phyloP scores from a whole-genome alignment of 306 rosid genomes.

The Citrullus mucosospermus region DNA sequence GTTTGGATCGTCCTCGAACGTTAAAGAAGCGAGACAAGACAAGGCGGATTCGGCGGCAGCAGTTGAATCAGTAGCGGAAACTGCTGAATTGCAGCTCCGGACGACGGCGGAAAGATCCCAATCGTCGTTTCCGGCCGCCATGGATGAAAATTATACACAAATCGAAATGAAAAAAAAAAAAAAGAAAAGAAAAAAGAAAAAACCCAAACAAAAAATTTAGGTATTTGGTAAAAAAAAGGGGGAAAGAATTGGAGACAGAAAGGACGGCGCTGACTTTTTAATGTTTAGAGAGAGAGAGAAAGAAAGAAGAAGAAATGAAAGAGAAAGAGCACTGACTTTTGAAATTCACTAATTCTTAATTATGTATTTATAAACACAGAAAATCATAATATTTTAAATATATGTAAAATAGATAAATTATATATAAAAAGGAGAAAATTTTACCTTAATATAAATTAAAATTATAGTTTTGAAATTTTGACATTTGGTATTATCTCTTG shows the following conservation, averaged over 20 bases:
- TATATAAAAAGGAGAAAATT: too few relatives aligned
- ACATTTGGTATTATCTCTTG: background rate
- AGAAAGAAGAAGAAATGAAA: background rate
- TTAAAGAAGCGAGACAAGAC: slow-evolving; percentile 20
- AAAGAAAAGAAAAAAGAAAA: background rate
- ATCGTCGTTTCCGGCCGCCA: slow-evolving; percentile 22
- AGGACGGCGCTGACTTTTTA: slow-evolving; percentile 57
- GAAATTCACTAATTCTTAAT: background rate
- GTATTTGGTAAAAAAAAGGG: background rate
- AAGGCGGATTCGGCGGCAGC: slow-evolving; percentile 1
- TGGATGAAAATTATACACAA: background rate
- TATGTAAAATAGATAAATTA: background rate
- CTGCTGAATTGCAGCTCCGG: slow-evolving; percentile 33
- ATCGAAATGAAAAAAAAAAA: background rate
- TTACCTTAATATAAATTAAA: background rate
- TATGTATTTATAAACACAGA: slow-evolving; percentile 1
- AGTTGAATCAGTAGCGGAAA: background rate
- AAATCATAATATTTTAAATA: background rate
- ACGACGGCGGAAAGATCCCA: slow-evolving; percentile 83
- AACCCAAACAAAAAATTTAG: background rate
- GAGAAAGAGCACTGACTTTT: slow-evolving; percentile 9
- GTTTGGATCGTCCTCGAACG: slow-evolving; percentile 18
- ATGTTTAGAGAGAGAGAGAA: background rate
- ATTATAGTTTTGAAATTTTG: background rate
- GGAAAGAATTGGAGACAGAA: slow-evolving; percentile 8